Evolutionary conservation across 345 rosid species (phyloP).

Genomic region (Rhodomyrtus tomentosa): DNA sequence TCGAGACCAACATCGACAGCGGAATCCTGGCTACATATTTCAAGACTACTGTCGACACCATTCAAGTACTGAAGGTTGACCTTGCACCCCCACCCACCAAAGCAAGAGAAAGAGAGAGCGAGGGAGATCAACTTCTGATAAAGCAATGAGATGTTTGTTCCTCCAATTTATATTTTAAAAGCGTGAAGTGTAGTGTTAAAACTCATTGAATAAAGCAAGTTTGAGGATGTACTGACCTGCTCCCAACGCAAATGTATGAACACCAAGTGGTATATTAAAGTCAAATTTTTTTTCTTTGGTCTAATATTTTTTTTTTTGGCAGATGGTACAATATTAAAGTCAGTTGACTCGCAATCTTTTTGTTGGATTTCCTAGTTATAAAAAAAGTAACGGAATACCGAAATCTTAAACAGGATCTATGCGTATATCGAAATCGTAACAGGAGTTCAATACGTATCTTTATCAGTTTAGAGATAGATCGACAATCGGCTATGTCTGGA

Average conservation of each 20-base stretch:
- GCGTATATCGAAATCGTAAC: too few relatives aligned
- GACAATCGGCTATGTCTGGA: too few relatives aligned
- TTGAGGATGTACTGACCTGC: not conserved
- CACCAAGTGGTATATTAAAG: not conserved
- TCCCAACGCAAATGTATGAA: not conserved
- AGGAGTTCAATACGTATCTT: too few relatives aligned
- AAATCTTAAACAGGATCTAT: too few relatives aligned
- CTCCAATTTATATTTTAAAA: not conserved
- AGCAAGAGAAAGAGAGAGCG: not conserved
- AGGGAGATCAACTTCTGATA: not conserved
- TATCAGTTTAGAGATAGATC: too few relatives aligned
- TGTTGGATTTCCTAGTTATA: too few relatives aligned
- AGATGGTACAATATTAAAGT: too few relatives aligned
- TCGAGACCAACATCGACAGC: constrained; percentile 8
- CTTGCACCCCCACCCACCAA: not conserved
- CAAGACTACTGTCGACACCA: constrained; percentile 4
- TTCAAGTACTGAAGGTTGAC: not conserved
- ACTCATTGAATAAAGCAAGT: not conserved
- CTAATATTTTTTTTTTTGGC: too few relatives aligned
- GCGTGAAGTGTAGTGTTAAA: not conserved
- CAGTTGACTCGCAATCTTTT: too few relatives aligned
- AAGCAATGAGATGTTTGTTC: not conserved
- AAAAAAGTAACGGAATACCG: too few relatives aligned
- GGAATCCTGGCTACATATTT: constrained; percentile 10
- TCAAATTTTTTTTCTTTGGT: too few relatives aligned